These are phyloP conservation scores for Moesziomyces sp. DNA, from an alignment of 1,284 basidiomycete species.

Conservation along the genomic window DNA sequence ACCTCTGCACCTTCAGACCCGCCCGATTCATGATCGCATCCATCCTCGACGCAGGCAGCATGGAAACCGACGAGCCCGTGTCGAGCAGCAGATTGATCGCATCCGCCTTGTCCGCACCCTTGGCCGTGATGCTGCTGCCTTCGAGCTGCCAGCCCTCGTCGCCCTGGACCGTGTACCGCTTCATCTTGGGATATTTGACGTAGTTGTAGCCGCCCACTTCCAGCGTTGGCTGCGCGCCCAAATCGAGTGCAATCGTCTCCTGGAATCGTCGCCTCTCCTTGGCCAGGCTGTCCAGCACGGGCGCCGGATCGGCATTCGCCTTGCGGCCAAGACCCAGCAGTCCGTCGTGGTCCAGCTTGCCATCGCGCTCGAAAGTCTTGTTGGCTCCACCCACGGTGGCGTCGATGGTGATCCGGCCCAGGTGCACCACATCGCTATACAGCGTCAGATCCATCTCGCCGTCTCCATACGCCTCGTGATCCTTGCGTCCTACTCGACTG, in stretches of 20 bases:
- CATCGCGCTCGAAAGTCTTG: slow-evolving; percentile 33
- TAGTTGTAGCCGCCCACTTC: slow-evolving; percentile 39
- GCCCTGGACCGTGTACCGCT: slow-evolving; percentile 10
- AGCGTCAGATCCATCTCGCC: slow-evolving; percentile 39
- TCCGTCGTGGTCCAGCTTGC: slow-evolving; percentile 34
- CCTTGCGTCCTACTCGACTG: slow-evolving; percentile 5
- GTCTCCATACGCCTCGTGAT: slow-evolving; percentile 43
- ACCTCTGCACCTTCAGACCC: slow-evolving; percentile 17
- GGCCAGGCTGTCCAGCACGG: slow-evolving; percentile 13
- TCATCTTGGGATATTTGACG: slow-evolving; percentile 19
- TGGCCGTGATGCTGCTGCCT: slow-evolving; percentile 13
- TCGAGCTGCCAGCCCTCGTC: slow-evolving; percentile 29
- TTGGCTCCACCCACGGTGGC: slow-evolving; percentile 29
- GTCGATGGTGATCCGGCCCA: slow-evolving; percentile 1
- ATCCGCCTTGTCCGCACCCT: background rate
- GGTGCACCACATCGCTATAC: slow-evolving; percentile 16
- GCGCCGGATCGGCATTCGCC: slow-evolving; percentile 5
- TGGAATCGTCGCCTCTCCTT: slow-evolving; percentile 4
- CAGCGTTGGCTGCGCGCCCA: slow-evolving; percentile 12
- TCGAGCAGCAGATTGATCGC: slow-evolving; percentile 27
- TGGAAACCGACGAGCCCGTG: slow-evolving; percentile 37
- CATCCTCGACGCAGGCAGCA: slow-evolving; percentile 25
- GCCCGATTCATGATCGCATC: slow-evolving; percentile 32
- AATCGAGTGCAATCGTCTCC: slow-evolving; percentile 17
- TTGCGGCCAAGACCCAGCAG: slow-evolving; percentile 27